Conservation (phyloP, 257 asterid species). For the Forsythia suspensa region DNA sequence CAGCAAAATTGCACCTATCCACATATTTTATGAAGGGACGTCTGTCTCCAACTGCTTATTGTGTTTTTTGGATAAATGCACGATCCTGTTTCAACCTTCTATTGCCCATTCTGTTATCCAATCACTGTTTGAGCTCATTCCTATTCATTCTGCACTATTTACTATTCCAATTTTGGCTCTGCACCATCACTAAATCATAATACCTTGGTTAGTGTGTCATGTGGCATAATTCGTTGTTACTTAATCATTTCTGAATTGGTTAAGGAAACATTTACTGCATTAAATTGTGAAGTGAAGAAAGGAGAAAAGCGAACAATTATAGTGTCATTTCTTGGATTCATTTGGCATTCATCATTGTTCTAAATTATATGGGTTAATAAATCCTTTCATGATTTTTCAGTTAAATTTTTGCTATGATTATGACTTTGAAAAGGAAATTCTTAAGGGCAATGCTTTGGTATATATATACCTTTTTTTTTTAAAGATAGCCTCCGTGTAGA, state of each 20-base stretch:
- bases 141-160: background rate
- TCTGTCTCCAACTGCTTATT: background rate
- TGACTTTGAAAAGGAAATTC: background rate
- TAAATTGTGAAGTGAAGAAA: slow-evolving; percentile 3
- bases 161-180: background rate
- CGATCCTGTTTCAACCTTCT: background rate
- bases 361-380: background rate
- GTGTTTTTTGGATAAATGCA: background rate
- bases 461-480: background rate
- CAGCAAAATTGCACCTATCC: too few species aligned
- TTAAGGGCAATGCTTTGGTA: background rate
- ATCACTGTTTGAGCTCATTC: background rate
- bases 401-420: background rate
- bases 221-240: background rate
- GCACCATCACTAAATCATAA: background rate
- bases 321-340: background rate
- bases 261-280: background rate
- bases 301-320: background rate
- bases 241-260: background rate
- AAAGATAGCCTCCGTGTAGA: background rate
- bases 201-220: background rate
- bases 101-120: background rate
- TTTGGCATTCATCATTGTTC: background rate
- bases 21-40: background rate
- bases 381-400: background rate